Evolutionary conservation across 1,284 basidiomycete genomes (phyloP).

Genomic region (Mrakiaceae sp.): DNA sequence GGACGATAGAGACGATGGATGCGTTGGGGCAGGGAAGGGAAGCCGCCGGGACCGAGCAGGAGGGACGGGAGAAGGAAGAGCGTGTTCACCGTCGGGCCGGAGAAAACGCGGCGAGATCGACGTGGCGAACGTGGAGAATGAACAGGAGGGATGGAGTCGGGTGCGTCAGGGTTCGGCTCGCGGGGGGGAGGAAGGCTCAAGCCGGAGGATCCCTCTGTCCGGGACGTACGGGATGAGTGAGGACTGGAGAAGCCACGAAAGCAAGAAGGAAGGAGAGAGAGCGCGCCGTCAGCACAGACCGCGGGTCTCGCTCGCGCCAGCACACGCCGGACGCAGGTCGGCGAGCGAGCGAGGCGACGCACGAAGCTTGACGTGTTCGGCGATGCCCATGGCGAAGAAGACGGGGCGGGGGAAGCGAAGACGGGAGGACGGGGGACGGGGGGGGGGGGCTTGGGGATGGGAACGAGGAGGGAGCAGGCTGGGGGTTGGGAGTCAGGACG

Average conservation of each 20-base stretch:
- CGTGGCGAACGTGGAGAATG: too few species aligned
- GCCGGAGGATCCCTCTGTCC: neutral
- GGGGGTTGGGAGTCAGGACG: too few species aligned
- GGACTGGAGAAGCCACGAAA: slow-evolving; percentile 17
- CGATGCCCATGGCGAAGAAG: neutral
- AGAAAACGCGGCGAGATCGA: too few species aligned
- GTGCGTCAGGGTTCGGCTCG: too few species aligned
- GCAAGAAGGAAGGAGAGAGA: neutral
- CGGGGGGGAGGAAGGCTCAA: neutral
- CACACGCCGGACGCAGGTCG: neutral
- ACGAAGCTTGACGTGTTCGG: neutral
- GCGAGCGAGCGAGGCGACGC: neutral
- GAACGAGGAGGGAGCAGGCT: too few species aligned
- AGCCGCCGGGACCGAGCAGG: neutral
- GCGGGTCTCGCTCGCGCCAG: neutral
- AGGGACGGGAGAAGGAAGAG: neutral
- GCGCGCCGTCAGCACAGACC: neutral
- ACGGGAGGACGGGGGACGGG: neutral
- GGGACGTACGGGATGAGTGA: slow-evolving; percentile 27
- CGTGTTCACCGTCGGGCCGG: too few species aligned
- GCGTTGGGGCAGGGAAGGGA: neutral
- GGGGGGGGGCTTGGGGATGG: neutral
- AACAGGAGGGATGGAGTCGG: too few species aligned
- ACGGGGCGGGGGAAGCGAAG: neutral
- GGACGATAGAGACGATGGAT: neutral